Conservation (phyloP, 768 basidiomycete species). For the Leccinum subgranulosum region DNA sequence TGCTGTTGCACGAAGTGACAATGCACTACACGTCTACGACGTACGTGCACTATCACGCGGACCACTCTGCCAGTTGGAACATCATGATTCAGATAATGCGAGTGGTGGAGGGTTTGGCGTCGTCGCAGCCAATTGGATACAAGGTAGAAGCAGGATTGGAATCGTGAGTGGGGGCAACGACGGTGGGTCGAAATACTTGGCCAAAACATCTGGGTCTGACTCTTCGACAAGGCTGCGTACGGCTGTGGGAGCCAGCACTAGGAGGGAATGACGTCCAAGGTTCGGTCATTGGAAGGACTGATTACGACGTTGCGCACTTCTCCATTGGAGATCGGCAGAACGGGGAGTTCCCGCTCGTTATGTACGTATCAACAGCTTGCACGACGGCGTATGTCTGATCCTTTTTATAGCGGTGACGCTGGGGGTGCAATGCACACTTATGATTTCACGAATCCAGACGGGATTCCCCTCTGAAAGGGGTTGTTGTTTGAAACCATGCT, state of each 20-base stretch:
- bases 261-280: slow-evolving; percentile 44
- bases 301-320: slow-evolving; percentile 58
- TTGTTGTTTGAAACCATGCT: neutral
- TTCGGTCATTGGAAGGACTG: slow-evolving; percentile 46
- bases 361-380: slow-evolving; percentile 43
- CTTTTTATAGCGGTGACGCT: slow-evolving; percentile 42
- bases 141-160: slow-evolving; percentile 40
- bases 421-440: slow-evolving; percentile 49
- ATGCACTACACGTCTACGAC: slow-evolving; percentile 61
- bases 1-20: slow-evolving; percentile 59
- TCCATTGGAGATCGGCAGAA: slow-evolving; percentile 51
- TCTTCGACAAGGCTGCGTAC: slow-evolving; percentile 54
- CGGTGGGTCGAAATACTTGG: slow-evolving; percentile 38
- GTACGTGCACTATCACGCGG: slow-evolving; percentile 47
- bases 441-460: slow-evolving; percentile 28
- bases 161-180: slow-evolving; percentile 63
- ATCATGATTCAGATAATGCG: slow-evolving; percentile 36
- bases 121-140: slow-evolving; percentile 52
- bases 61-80: slow-evolving; percentile 47
- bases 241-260: slow-evolving; percentile 60
- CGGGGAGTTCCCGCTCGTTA: slow-evolving; percentile 54
- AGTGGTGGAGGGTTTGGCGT: slow-evolving; percentile 44
- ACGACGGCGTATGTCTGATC: slow-evolving; percentile 19
- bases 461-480: slow-evolving; percentile 14
- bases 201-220: slow-evolving; percentile 1